Evolutionary conservation across 768 basidiomycete species (phyloP).

Genomic region (Trametes punicea): DNA sequence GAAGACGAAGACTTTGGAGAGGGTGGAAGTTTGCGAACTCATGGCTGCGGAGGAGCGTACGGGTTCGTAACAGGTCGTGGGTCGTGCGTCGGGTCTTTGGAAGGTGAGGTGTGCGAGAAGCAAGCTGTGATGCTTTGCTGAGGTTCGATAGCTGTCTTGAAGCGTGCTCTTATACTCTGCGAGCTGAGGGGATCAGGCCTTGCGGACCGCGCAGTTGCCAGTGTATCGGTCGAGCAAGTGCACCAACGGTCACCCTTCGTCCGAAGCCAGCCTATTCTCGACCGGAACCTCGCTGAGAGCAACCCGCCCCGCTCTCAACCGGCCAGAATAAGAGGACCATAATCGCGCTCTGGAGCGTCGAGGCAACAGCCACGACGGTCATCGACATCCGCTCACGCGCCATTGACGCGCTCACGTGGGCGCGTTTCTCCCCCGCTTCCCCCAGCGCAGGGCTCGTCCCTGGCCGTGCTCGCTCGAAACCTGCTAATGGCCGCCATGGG

Average conservation of each 20-base stretch:
- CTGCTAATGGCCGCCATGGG: no score
- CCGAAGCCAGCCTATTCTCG: background rate
- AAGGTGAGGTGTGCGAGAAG: background rate
- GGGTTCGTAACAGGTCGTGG: conserved; percentile 3
- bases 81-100: background rate
- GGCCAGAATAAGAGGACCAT: background rate
- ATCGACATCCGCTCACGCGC: background rate
- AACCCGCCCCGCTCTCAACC: background rate
- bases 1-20: conserved; percentile 1
- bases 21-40: conserved; percentile 9
- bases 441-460: no score
- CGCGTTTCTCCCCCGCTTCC: no score
- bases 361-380: background rate
- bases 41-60: background rate
- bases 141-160: background rate
- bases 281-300: background rate
- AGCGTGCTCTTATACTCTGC: background rate
- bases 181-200: background rate
- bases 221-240: background rate
- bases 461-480: no score
- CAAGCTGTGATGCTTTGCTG: background rate
- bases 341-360: background rate
- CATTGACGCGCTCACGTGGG: background rate
- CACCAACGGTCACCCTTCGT: background rate
- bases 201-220: background rate